phyloP scores from a whole-genome alignment of 208 protist genomes.

The Lotmaria passim region DNA sequence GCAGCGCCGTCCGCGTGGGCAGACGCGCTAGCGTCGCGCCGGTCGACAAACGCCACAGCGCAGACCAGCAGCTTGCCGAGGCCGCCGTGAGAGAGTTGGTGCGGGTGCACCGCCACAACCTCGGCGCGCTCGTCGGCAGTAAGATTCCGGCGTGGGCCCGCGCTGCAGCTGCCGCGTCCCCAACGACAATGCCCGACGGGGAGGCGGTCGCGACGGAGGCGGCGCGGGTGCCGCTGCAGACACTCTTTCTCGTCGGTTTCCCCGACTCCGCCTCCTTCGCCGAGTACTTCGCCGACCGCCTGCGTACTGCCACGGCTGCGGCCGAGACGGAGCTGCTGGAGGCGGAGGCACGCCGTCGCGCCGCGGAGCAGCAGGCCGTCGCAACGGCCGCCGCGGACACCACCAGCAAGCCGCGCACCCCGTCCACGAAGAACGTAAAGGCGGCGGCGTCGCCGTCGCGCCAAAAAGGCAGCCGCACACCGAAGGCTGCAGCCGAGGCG shows the following conservation, averaged over 20 bases:
- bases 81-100: slow-evolving; percentile 55
- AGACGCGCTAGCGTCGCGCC: slow-evolving; percentile 10
- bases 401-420: slow-evolving; percentile 20
- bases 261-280: slow-evolving; percentile 68
- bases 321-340: slow-evolving; percentile 56
- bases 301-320: slow-evolving; percentile 44
- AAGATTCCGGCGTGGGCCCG: slow-evolving; percentile 26
- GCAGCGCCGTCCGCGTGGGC: neutral
- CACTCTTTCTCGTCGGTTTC: slow-evolving; percentile 70
- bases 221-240: slow-evolving; percentile 24
- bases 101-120: slow-evolving; percentile 70
- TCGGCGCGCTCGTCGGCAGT: slow-evolving; percentile 37
- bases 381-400: slow-evolving; percentile 11
- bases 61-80: slow-evolving; percentile 60
- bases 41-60: slow-evolving; percentile 42
- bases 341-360: slow-evolving; percentile 34
- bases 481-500: slow-evolving; percentile 11
- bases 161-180: neutral
- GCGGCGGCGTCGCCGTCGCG: slow-evolving; percentile 12
- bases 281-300: slow-evolving; percentile 47
- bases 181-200: neutral
- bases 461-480: slow-evolving; percentile 17
- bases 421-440: slow-evolving; percentile 20
- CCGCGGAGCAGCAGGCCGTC: slow-evolving; percentile 28
- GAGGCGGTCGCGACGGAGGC: slow-evolving; percentile 4